Base-by-base conservation (phyloP, 169 alveolate genomes). In the Cystoisospora suis region DNA sequence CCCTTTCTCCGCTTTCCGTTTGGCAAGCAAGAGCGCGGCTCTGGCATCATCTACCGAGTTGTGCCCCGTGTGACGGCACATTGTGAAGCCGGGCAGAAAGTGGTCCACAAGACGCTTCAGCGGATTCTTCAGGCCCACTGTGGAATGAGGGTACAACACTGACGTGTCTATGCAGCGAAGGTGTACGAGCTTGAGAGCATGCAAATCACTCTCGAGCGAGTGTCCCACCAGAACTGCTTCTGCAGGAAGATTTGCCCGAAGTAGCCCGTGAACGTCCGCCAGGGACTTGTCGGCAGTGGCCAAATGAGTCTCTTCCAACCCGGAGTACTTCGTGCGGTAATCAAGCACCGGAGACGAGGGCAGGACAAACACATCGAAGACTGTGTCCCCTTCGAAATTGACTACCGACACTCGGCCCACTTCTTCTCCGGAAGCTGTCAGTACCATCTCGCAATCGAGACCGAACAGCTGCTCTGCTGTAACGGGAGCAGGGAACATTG, bases 381-480 rank as follows among this genome's bases (percentile, higher is more conserved):
- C 38, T 29, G 61, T 70, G 49, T 85, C 42, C 42, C 75, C 70
- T 9, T 86, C 45, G 69, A 49, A n/a, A 45, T 81, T 89, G 49
- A 94, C 91, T 89, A 87, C 83, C 40, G 89, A 69, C 3, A 94
- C 87, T 36, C 96, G 90, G 9, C 94, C 95, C 34, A 94, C 80
- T 65, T 94, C 90, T 75, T 44, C 44, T 0, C 92, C 94, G 27
- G n/a, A n/a, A n/a, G 72, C 36, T 29, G 94, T 90, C 47, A 61
- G 44, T 23, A 91, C 94, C 96, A 94, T 94, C 81, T 94, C 96
- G 65, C 96, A 94, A 88, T 94, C 96, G 29, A 94, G 38, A 3
- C 90, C 93, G 75, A 83, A 81, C 72, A 91, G 5, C 46, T 69
- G 77, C 4, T 65, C 77, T n/a, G 34, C 42, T 36, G 77, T 32